Evolutionary conservation across 805 yeast species (phyloP).

Genomic region (Saturnispora sanitii): DNA sequence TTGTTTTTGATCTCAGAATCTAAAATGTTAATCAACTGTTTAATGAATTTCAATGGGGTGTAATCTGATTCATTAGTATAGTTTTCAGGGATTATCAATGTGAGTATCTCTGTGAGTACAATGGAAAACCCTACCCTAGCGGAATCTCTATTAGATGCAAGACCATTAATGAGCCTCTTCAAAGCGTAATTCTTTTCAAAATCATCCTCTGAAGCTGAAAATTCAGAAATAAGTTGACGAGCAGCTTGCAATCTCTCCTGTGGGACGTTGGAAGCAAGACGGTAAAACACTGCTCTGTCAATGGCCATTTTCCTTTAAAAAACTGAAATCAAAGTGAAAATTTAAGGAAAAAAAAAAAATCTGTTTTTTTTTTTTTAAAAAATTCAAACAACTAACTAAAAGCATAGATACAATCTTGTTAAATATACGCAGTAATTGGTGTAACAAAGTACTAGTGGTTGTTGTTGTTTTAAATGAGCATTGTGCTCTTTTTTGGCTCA

Average conservation of each 20-base stretch:
- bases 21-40: slow-evolving; percentile 28
- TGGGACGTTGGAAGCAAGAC: slow-evolving; percentile 66
- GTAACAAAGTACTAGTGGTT: too few relatives aligned
- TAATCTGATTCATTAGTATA: slow-evolving; percentile 19
- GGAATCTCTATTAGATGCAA: slow-evolving; percentile 70
- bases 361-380: neutral
- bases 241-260: slow-evolving; percentile 69
- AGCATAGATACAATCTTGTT: too few relatives aligned
- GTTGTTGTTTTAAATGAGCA: too few relatives aligned
- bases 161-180: slow-evolving; percentile 68
- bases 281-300: slow-evolving; percentile 67
- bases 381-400: too few relatives aligned
- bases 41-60: slow-evolving; percentile 30
- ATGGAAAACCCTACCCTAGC: slow-evolving; percentile 84
- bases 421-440: too few relatives aligned
- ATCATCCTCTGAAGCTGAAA: slow-evolving; percentile 32
- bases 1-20: slow-evolving; percentile 30
- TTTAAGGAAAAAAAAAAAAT: neutral
- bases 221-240: slow-evolving; percentile 49
- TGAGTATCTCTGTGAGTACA: slow-evolving; percentile 65
- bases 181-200: slow-evolving; percentile 78
- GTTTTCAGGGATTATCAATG: slow-evolving; percentile 20
- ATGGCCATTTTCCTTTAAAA: slow-evolving; percentile 32
- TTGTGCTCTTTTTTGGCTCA: too few relatives aligned
- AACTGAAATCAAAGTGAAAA: neutral